Base-by-base conservation (phyloP, 2,329 filamentous ascomycete species). In the Alternaria triticina region DNA sequence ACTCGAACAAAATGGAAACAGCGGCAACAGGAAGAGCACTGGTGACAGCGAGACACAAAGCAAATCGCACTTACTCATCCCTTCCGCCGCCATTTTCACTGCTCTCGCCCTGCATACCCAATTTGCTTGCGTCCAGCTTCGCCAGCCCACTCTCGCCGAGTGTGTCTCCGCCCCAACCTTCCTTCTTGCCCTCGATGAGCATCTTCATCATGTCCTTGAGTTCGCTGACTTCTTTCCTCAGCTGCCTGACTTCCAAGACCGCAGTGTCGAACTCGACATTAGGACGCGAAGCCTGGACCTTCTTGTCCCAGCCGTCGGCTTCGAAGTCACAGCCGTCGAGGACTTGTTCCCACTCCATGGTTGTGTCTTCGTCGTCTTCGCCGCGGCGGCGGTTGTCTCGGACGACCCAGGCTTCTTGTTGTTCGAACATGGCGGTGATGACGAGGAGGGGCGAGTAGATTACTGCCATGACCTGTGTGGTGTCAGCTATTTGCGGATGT, bases 291-390 rank as follows among this genome's bases (percentile, higher is more conserved):
- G 84, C 82, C 54, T 89, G 85, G 3, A 97, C 94, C 59, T 86
- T 90, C 84, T 96, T 93, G 36, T 87, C 84, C 96, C 96, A 99
- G 0, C 91, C 93, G 65, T 95, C 92, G 1, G 87, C 84, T 74
- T 97, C 92, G 73, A 96, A 92, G 75, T 97, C 91, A 20, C 95
- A 77, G 56, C 91, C 86, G 7, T 84, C 84, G 9, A 85, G 81
- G 75, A 95, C 84, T 78, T 97, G 91, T 82, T 99, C 96, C 96
- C 96, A 99, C 77, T 97, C 95, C 75, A 98, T 91, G 9, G 91
- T 82, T 1, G 89, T 89, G 69, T 97, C 94, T 70, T 99, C 96
- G 69, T 99, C 96, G 4, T 91, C 91, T 70, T 97, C 94, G 43
- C 94, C 93, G 15, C 91, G 83, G 15, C 86, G 86, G 1, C 96